Evolutionary conservation across 73 alveolate species (phyloP).

Genomic region (Uronychia binucleata): DNA sequence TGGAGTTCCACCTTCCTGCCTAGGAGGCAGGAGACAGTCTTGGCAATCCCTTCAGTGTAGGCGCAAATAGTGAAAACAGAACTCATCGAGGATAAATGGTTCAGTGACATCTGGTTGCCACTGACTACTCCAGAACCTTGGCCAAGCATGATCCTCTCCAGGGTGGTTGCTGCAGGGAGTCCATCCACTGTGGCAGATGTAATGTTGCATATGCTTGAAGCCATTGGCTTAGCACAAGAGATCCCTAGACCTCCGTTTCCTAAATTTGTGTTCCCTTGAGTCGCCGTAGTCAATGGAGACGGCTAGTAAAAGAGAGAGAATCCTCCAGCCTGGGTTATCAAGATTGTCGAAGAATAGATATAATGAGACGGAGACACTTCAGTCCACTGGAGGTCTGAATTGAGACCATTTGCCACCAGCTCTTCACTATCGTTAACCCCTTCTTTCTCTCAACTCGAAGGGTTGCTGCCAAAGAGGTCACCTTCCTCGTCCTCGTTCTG

Average conservation of each 20-base stretch:
- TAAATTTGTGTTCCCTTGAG: no score
- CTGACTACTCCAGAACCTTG: neutral
- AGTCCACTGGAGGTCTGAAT: neutral
- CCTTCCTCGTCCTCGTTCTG: no score
- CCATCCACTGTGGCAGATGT: neutral
- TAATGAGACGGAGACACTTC: neutral
- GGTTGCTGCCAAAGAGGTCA: no score
- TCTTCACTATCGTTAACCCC: neutral
- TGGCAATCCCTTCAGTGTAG: no score
- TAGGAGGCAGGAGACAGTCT: no score
- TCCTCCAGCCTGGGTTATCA: neutral
- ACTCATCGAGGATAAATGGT: no score
- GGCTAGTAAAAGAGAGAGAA: neutral
- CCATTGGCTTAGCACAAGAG: neutral
- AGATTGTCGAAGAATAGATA: neutral
- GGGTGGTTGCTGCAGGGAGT: neutral
- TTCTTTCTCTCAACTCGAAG: no score
- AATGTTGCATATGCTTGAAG: neutral
- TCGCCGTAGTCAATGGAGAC: neutral
- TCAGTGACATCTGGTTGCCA: neutral
- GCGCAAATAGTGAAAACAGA: no score
- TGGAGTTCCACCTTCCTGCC: no score
- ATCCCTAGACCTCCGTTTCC: no score
- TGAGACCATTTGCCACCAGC: neutral
- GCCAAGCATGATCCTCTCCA: neutral